Percentiles rank a stretch among this genome's conserved stretches.
phyloP scores from a whole-genome alignment of 106 monocot species.

The Allium sativum region DNA sequence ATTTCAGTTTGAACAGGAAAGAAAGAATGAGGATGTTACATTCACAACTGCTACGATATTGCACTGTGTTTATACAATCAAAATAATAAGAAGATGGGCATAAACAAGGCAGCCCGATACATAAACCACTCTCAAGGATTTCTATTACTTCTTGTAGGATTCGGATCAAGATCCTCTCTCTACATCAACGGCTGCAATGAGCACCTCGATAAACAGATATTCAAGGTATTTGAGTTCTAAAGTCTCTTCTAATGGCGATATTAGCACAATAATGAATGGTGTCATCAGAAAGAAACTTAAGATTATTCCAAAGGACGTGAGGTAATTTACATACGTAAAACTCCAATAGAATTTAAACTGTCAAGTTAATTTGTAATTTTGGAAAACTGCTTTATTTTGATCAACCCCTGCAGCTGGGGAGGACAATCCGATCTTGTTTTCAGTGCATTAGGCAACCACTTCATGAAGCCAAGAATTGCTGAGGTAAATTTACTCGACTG shows the following conservation, averaged over 20 bases:
- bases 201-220: constrained; percentile 21
- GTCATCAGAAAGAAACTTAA: constrained; percentile 60
- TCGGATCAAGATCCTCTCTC: constrained; percentile 8
- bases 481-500: constrained; percentile 31
- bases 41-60: too few species aligned
- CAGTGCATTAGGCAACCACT: constrained; percentile 34
- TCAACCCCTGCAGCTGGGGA: constrained; percentile 48
- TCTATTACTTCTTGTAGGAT: constrained; percentile 2
- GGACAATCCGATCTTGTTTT: constrained; percentile 64
- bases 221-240: constrained; percentile 55
- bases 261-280: constrained; percentile 55
- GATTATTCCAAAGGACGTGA: constrained; percentile 72
- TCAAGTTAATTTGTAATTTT: too few species aligned
- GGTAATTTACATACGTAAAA: constrained; percentile 21
- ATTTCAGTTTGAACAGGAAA: too few species aligned
- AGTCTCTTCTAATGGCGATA: constrained; percentile 13
- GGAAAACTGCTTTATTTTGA: too few species aligned
- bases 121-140: too few species aligned
- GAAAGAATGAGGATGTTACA: too few species aligned
- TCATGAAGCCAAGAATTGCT: constrained; percentile 90
- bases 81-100: too few species aligned
- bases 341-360: neutral
- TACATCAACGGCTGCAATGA: neutral
- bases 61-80: too few species aligned
- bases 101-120: too few species aligned